Conservation (phyloP, 768 basidiomycete genomes). For the Boletus subcaerulescens region DNA sequence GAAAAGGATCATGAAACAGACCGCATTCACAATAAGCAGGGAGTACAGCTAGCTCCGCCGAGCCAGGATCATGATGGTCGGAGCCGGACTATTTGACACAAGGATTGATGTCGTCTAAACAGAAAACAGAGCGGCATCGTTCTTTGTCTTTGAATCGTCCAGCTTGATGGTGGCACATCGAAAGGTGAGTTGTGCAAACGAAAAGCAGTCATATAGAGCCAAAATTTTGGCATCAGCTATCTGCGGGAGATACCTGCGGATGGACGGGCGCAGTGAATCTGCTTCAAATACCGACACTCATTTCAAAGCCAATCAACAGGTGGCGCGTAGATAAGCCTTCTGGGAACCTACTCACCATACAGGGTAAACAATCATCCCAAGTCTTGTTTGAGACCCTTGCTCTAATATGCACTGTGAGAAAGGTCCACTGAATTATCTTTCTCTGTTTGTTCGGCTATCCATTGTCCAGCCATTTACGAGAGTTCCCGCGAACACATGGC, state of each 20-base stretch:
- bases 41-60: background rate
- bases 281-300: background rate
- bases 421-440: conserved; percentile 11
- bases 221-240: no score
- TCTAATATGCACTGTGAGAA: conserved; percentile 21
- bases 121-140: background rate
- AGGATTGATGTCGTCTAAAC: background rate
- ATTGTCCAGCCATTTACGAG: conserved; percentile 11
- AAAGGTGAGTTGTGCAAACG: background rate
- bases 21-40: background rate
- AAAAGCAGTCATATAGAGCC: no score
- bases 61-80: background rate
- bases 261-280: no score
- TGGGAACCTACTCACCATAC: conserved; percentile 2
- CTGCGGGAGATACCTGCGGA: background rate
- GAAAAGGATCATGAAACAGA: conserved; percentile 4
- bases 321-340: conserved; percentile 12
- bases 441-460: conserved; percentile 13
- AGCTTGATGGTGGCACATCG: background rate
- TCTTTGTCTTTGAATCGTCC: background rate
- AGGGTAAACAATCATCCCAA: conserved; percentile 15
- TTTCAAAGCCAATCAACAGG: background rate
- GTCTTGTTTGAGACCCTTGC: conserved; percentile 8
- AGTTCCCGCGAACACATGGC: conserved; percentile 18
- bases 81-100: background rate